Base-by-base conservation (phyloP, 2,329 filamentous ascomycete genomes). In the Penicillium sp. region DNA sequence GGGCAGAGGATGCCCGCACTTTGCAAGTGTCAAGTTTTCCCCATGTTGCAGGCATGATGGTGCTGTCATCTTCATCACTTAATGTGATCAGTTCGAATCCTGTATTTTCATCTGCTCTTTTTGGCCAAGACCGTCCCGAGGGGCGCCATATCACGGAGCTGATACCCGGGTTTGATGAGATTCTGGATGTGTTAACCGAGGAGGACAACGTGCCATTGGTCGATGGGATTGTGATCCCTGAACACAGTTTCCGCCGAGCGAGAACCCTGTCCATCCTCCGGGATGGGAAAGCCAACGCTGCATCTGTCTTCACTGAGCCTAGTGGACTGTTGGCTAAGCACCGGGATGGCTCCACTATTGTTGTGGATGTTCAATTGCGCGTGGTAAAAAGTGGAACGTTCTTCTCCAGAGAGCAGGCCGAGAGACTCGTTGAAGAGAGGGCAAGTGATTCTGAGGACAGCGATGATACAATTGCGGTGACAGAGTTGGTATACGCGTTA, bases 1-100 rank as follows among this genome's bases (percentile, higher is more conserved):
- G 89, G 67, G 78, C 90, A 2, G 82, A 85, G 31, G 86, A 84
- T 41, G 81, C 87, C 63, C 82, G 85, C 18, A 86, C 90, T 61
- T 82, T 99, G 60, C 86, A 90, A 49, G 84, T 99, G 42, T 96
- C 93, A 15, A 96, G 92, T 69, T 96, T 97, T 62, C 94, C 94
- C 15, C 93, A 99, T 70, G 97, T 99, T 74, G 94, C 94, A 53
- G 94, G 94, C 47, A 97, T 99, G 67, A 87, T 99, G 68, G 92
- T 99, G 8, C 81, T 99, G 12, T 88, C 89, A n/a, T 88, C 93
- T 1, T 78, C 85, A 27, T 86, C 83, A 0, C 81, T 97, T 60
- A 84, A 85, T 48, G 89, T 99, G 66, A 89, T 89, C 69, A 97
- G 92, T 75, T 94, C 92, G 8, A 99, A 99, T 72, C 90, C 91